phyloP scores from a whole-genome alignment of 305 asterid genomes.

The Fraxinus velutina region DNA sequence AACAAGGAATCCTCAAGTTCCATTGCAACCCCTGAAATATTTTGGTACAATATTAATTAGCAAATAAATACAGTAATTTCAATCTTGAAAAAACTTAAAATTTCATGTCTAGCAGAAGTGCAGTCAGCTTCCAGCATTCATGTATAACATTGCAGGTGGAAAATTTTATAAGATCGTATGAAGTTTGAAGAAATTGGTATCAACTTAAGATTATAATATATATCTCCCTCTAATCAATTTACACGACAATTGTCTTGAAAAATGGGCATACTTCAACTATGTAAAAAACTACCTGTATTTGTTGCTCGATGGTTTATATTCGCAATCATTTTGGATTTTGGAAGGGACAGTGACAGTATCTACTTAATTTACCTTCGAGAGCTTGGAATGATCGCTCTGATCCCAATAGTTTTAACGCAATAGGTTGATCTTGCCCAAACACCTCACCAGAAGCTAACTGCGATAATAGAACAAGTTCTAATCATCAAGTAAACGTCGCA shows the following conservation, averaged over 20 bases:
- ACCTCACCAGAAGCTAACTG: slow-evolving; percentile 99
- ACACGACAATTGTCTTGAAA: background rate
- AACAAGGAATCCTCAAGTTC: slow-evolving; percentile 95
- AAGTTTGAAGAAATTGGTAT: background rate
- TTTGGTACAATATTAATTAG: background rate
- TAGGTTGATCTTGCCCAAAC: slow-evolving; percentile 88
- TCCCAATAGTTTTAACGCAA: slow-evolving; percentile 81
- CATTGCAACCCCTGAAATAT: slow-evolving; percentile 87
- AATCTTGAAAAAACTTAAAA: background rate
- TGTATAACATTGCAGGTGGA: background rate
- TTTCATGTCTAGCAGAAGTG: slow-evolving; percentile 1
- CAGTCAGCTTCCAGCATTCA: background rate
- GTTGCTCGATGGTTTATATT: background rate
- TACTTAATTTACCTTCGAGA: slow-evolving; percentile 71
- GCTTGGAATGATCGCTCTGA: slow-evolving; percentile 89
- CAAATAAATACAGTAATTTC: background rate
- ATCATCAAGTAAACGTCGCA: background rate
- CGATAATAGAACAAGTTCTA: slow-evolving; percentile 12
- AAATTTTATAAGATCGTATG: background rate
- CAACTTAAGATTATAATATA: background rate
- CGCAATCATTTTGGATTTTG: background rate
- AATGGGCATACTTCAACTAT: background rate
- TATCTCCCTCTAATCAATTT: background rate
- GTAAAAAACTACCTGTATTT: background rate
- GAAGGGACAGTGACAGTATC: background rate